Percentiles rank a stretch among this genome's conserved stretches.
Conservation (phyloP, 345 rosid species). For the Erysimum cheiranthoides region DNA sequence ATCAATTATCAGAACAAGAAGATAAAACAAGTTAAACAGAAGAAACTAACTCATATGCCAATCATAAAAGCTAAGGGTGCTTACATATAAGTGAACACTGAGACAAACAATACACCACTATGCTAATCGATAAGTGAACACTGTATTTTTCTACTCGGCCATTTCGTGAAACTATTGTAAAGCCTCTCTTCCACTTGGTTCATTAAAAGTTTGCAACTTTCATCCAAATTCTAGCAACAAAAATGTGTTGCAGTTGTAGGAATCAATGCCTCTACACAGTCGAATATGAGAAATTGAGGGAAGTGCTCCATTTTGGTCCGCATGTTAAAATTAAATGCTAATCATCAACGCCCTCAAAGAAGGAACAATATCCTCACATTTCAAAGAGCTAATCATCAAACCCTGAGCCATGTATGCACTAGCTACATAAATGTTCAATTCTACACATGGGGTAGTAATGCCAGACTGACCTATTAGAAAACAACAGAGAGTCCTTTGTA, state of each 20-base stretch:
- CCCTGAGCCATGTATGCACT: not conserved
- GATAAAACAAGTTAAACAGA: constrained; percentile 16
- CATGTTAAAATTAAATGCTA: not conserved
- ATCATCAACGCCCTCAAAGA: constrained; percentile 7
- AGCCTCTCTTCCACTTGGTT: constrained; percentile 13
- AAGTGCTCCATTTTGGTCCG: not conserved
- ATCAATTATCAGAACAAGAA: not conserved
- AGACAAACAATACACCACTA: not conserved
- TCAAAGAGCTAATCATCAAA: not conserved
- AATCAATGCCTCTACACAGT: constrained; percentile 18
- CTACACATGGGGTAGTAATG: not conserved
- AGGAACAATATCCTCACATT: constrained; percentile 2
- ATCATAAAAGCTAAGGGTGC: not conserved
- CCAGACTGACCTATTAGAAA: not conserved
- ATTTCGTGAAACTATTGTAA: not conserved
- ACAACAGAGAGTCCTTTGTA: not conserved
- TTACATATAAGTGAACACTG: not conserved
- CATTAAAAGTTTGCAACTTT: not conserved
- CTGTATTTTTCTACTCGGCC: not conserved
- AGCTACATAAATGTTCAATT: not conserved
- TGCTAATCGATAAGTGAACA: not conserved
- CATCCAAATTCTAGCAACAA: no score
- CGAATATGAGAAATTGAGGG: constrained; percentile 10
- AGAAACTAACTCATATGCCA: constrained; percentile 13
- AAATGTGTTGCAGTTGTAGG: no score